Conservation (phyloP, 305 asterid genomes). For the Solanum hybrid region DNA sequence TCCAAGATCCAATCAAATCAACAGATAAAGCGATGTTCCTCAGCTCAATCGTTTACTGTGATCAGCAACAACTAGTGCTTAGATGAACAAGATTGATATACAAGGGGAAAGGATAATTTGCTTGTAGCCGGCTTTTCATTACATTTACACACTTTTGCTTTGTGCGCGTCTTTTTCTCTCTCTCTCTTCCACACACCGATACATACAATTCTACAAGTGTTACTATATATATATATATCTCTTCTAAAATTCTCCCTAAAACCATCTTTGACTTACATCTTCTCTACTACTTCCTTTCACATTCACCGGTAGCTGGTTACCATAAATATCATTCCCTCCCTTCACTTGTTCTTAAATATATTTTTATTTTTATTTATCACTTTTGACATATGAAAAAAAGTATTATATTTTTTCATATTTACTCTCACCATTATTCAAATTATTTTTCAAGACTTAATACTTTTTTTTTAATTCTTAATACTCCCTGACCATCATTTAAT, state of each 20-base stretch:
- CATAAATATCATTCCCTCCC: background rate
- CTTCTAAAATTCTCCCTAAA: background rate
- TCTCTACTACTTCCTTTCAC: background rate
- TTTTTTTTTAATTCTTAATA: too few species aligned
- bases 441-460: too few species aligned
- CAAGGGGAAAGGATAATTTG: conserved; percentile 10
- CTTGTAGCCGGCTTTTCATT: conserved; percentile 60
- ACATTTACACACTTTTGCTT: conserved; percentile 26
- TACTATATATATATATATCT: background rate
- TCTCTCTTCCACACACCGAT: background rate
- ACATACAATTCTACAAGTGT: background rate
- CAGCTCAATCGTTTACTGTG: background rate
- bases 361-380: too few species aligned
- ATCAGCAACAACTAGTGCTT: background rate
- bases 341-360: too few species aligned
- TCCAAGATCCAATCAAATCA: conserved; percentile 31
- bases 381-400: too few species aligned
- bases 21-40: conserved; percentile 25
- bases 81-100: background rate
- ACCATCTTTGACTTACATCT: background rate
- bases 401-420: too few species aligned
- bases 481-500: too few species aligned
- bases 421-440: too few species aligned
- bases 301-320: background rate
- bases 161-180: background rate